A percentile compares a stretch with the other conserved stretches of the same genome.
These are phyloP conservation scores for Syzygium oleosum DNA, from an alignment of 345 rosid species.

Conservation along the genomic window DNA sequence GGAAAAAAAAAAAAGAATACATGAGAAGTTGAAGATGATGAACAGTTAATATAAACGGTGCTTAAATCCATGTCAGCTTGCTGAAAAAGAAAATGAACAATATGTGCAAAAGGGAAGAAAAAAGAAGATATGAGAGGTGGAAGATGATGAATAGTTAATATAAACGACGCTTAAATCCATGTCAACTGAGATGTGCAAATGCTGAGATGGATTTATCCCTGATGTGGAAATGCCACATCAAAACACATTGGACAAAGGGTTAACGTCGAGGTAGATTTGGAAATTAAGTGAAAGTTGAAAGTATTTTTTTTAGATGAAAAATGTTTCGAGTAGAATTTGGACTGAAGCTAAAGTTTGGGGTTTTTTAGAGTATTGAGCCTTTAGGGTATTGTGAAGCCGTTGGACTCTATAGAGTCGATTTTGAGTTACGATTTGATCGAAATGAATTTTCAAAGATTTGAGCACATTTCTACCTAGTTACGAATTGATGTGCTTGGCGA, in stretches of 20 bases:
- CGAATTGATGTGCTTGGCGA: background rate
- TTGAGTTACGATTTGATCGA: rapidly evolving
- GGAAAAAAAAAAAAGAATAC: rapidly evolving
- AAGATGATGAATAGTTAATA: background rate
- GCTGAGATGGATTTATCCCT: background rate
- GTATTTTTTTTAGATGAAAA: no score
- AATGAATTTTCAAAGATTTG: background rate
- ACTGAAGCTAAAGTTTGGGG: rapidly evolving
- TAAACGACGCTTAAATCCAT: background rate
- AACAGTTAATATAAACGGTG: rapidly evolving
- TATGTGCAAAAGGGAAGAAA: background rate
- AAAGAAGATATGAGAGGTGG: rapidly evolving
- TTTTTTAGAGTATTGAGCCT: background rate
- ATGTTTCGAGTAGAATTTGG: background rate
- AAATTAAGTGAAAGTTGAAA: background rate
- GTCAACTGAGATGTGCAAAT: background rate
- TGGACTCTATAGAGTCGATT: background rate
- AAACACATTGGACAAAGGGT: rapidly evolving
- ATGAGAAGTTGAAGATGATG: background rate
- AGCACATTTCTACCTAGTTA: background rate
- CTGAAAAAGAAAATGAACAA: background rate
- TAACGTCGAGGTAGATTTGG: no score
- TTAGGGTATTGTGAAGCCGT: background rate
- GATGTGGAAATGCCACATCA: background rate
- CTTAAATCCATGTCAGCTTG: background rate